phyloP scores from a whole-genome alignment of 2,329 filamentous ascomycete species.

The Periglandula ipomoeae region DNA sequence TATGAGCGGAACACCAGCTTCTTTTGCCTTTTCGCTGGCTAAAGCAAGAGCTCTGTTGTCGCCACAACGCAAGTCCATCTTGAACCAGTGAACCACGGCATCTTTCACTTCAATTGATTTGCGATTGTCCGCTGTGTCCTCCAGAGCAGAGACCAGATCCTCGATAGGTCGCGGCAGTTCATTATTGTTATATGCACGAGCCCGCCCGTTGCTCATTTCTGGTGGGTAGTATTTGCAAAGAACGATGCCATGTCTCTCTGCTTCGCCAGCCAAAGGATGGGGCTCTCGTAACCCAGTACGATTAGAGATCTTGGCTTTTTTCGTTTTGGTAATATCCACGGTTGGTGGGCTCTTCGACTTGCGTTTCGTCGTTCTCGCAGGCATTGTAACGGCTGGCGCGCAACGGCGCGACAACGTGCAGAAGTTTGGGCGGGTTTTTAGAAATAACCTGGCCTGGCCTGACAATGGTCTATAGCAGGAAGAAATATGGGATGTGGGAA shows the following conservation, averaged over 20 bases:
- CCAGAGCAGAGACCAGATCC: conserved; percentile 49
- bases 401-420: not conserved
- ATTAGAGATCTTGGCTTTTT: conserved; percentile 25
- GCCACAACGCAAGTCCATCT: conserved; percentile 62
- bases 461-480: not conserved
- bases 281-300: conserved; percentile 32
- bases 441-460: not conserved
- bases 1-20: conserved; percentile 62
- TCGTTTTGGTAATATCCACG: conserved; percentile 16
- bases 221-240: conserved; percentile 71
- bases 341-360: conserved; percentile 15
- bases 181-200: conserved; percentile 62
- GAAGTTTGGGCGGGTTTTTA: not conserved
- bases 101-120: conserved; percentile 42
- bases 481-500: not conserved
- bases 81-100: conserved; percentile 84
- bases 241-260: conserved; percentile 52
- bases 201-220: conserved; percentile 77
- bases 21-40: conserved; percentile 57
- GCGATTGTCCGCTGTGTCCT: conserved; percentile 48
- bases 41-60: conserved; percentile 67
- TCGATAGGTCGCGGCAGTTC: conserved; percentile 66
- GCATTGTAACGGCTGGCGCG: conserved; percentile 18
- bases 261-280: conserved; percentile 35
- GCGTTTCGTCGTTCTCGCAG: conserved; percentile 19